Base-by-base conservation (phyloP, 2,329 filamentous ascomycete genomes). In the Intubia oerlemansii region DNA sequence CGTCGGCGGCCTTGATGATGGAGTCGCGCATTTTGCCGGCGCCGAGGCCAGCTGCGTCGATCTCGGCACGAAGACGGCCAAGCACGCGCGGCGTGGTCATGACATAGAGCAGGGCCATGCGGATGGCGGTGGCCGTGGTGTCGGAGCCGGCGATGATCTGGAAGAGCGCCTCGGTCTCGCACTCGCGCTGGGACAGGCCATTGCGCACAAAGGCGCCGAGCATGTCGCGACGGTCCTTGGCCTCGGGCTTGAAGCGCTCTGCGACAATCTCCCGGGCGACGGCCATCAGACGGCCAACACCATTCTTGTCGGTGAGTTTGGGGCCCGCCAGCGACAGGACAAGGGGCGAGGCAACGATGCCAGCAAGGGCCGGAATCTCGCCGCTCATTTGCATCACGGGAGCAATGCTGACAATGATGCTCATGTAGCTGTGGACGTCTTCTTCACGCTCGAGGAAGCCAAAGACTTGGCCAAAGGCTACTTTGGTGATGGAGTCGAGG, bases 401-500 rank as follows among this genome's bases (percentile, higher is more conserved):
- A 2, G 57, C 41, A 17, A 48, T 44, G 13, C 48, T 41, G 23
- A 49, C 42, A 5, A 54, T 44, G 13, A 50, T 50, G 22, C 43
- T 37, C 21, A 60, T 46, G 37, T 57, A 60, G 10, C 45, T 47
- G 32, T 54, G 53, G 1, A 54, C 46, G 35, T 61, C 57, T 8
- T 45, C 41, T 35, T 61, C 51, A 7, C 41, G 39, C 13, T 44
- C 43, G 1, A 61, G 39, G 34, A 53, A 56, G 13, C 56, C 56
- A 36, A 60, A 57, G 2, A 48, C 40, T 28, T 50, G 34, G 14
- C 59, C 58, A 26, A 62, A 54, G 3, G 53, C 55, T 10, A 64
- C 38, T 20, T 51, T 49, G 21, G 51, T 57, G 34, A 65, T 58
- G 13, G 59, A 51, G 35, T 65, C 61, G 5, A 62, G 44, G 0